phyloP scores from a whole-genome alignment of 257 asterid species.

The Parsonsia alboflavescens region DNA sequence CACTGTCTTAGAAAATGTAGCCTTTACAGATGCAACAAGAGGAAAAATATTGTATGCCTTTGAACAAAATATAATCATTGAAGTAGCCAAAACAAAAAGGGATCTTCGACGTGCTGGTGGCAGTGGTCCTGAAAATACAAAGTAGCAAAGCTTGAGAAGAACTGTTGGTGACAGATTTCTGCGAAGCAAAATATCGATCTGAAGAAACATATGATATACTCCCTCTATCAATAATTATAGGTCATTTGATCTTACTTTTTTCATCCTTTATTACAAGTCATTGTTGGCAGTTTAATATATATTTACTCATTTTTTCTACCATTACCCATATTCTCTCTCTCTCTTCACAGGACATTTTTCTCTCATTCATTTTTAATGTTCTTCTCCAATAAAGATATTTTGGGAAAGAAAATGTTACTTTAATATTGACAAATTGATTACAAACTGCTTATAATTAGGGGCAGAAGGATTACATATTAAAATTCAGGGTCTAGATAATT shows the following conservation, averaged over 20 bases:
- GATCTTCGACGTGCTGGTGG: conserved; percentile 93
- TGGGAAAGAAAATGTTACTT: too few relatives aligned
- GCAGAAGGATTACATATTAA: not conserved
- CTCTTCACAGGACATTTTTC: too few relatives aligned
- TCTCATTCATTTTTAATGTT: too few relatives aligned
- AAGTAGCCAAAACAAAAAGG: conserved; percentile 75
- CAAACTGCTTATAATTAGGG: too few relatives aligned
- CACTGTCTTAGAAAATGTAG: conserved; percentile 45
- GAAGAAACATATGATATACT: not conserved
- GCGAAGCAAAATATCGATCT: not conserved
- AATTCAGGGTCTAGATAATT: not conserved
- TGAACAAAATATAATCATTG: conserved; percentile 78
- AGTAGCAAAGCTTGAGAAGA: conserved; percentile 9
- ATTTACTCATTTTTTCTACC: too few relatives aligned
- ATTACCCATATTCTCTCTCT: too few relatives aligned
- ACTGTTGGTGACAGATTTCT: not conserved
- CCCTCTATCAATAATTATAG: too few relatives aligned
- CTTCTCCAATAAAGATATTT: too few relatives aligned
- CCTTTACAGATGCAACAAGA: conserved; percentile 48
- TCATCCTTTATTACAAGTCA: too few relatives aligned
- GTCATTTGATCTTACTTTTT: too few relatives aligned
- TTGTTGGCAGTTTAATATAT: too few relatives aligned
- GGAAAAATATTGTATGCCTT: conserved; percentile 67
- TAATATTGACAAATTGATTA: too few relatives aligned
- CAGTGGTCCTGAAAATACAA: conserved; percentile 54